These are phyloP conservation scores for Termitomyces heimii DNA, from an alignment of 768 basidiomycete genomes.

Conservation along the genomic window DNA sequence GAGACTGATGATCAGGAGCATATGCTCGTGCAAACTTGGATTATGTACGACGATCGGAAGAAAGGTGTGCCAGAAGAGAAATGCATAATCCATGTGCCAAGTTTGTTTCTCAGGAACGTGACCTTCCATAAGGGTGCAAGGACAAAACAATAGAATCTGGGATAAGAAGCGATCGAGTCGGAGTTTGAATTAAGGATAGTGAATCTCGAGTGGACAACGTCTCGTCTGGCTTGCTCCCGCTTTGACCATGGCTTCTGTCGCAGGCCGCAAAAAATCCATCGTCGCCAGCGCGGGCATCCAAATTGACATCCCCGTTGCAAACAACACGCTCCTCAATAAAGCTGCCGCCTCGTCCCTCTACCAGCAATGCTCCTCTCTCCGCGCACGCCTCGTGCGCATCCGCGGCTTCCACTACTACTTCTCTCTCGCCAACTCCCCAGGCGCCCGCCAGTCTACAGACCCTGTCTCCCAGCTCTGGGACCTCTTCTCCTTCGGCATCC, in stretches of 20 bases:
- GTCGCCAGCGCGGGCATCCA: conserved; percentile 56
- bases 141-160: background rate
- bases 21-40: background rate
- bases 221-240: background rate
- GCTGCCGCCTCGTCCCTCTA: conserved; percentile 88
- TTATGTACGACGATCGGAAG: background rate
- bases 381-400: conserved; percentile 73
- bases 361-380: conserved; percentile 82
- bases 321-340: conserved; percentile 88
- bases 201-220: conserved; percentile 8
- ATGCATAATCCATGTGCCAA: background rate
- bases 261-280: conserved; percentile 78
- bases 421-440: conserved; percentile 46
- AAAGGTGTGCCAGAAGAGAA: background rate
- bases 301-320: conserved; percentile 70
- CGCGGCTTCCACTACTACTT: conserved; percentile 70
- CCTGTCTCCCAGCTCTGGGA: conserved; percentile 95
- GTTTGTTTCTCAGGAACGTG: background rate
- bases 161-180: conserved; percentile 5
- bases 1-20: background rate
- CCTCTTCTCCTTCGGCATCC: conserved; percentile 86
- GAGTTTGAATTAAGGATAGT: conserved; percentile 21
- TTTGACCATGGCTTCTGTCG: conserved; percentile 40
- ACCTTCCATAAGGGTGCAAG: background rate
- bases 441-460: conserved; percentile 76